These are phyloP conservation scores for Aphanomyces astaci DNA, from an alignment of 352 stramenopile species.

Conservation along the genomic window DNA sequence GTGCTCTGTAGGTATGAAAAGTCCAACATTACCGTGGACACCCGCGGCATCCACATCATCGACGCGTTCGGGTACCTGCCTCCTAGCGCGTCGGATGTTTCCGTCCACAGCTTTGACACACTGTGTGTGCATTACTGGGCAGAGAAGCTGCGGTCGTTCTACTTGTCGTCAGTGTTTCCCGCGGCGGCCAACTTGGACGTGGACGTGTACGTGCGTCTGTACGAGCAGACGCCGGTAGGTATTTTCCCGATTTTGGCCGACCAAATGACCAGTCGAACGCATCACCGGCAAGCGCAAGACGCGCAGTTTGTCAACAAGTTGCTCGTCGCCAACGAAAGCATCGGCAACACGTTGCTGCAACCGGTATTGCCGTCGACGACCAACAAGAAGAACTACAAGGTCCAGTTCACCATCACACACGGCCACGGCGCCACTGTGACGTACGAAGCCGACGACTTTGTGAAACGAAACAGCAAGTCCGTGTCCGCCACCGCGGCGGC, in stretches of 20 bases:
- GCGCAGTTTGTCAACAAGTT: slow-evolving; percentile 76
- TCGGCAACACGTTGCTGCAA: slow-evolving; percentile 52
- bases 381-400: slow-evolving; percentile 69
- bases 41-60: slow-evolving; percentile 69
- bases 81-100: slow-evolving; percentile 33
- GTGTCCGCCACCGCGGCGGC: slow-evolving; percentile 72
- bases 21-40: slow-evolving; percentile 74
- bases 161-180: slow-evolving; percentile 30
- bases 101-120: slow-evolving; percentile 66
- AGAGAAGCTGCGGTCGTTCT: slow-evolving; percentile 76
- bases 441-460: slow-evolving; percentile 66
- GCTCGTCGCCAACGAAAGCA: slow-evolving; percentile 66
- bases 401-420: slow-evolving; percentile 70
- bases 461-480: slow-evolving; percentile 55
- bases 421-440: slow-evolving; percentile 56
- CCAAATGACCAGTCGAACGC: slow-evolving; percentile 40
- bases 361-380: slow-evolving; percentile 44
- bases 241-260: slow-evolving; percentile 68
- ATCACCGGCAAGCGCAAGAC: slow-evolving; percentile 44
- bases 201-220: slow-evolving; percentile 55
- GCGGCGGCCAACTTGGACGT: neutral
- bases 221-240: slow-evolving; percentile 62
- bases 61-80: slow-evolving; percentile 74
- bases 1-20: slow-evolving; percentile 34
- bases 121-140: slow-evolving; percentile 82